phyloP scores from a whole-genome alignment of 2,329 filamentous ascomycete species.

The Colletotrichum nymphaeae region DNA sequence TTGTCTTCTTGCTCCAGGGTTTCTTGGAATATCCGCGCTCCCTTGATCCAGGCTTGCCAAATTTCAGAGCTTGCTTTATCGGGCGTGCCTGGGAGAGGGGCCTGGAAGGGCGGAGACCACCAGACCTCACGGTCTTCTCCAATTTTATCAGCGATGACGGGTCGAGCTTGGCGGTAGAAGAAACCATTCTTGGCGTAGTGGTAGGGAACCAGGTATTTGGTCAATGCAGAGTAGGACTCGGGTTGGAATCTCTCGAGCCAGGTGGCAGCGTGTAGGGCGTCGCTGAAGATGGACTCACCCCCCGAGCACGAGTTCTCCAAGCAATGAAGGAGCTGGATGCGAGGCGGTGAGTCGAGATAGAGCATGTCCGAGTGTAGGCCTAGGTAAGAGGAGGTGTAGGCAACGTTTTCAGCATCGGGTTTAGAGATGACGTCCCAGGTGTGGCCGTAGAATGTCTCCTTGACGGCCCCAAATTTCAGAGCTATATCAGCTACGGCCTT shows the following conservation, averaged over 20 bases:
- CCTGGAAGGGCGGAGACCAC: conserved; percentile 88
- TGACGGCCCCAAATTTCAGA: conserved; percentile 78
- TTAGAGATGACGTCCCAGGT: conserved; percentile 92
- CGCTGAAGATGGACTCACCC: conserved; percentile 88
- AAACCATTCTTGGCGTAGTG: conserved; percentile 76
- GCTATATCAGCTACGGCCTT: conserved; percentile 76
- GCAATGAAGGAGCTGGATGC: conserved; percentile 90
- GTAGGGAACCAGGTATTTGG: conserved; percentile 64
- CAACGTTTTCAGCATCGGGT: conserved; percentile 87
- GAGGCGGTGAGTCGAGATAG: conserved; percentile 83
- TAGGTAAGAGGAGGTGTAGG: conserved; percentile 85
- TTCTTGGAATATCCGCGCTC: conserved; percentile 66
- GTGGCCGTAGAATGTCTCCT: conserved; percentile 89
- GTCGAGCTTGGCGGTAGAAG: conserved; percentile 69
- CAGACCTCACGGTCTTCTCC: conserved; percentile 44
- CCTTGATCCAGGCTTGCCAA: conserved; percentile 56
- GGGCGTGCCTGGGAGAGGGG: conserved; percentile 52
- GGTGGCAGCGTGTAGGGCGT: conserved; percentile 73
- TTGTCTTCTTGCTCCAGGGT: conserved; percentile 67
- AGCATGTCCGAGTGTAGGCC: conserved; percentile 94
- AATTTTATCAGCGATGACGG: conserved; percentile 53
- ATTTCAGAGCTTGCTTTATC: not conserved
- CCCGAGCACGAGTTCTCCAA: conserved; percentile 82
- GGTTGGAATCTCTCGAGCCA: conserved; percentile 45
- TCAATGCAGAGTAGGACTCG: conserved; percentile 51